Base-by-base conservation (phyloP, 495 filamentous ascomycete species). In the Hyphodiscus hymeniophilus region DNA sequence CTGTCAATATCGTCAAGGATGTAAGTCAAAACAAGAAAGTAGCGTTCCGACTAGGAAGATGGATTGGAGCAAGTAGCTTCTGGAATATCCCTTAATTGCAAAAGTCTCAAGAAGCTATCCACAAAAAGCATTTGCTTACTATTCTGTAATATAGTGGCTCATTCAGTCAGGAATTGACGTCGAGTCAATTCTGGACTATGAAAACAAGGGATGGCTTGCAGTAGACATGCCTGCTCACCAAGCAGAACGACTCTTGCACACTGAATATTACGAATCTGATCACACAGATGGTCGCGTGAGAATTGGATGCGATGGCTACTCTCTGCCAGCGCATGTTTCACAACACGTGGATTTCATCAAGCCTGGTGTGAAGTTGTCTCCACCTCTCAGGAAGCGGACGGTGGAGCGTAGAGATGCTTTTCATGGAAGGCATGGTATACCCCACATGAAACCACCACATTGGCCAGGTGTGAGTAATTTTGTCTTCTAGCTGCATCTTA, bases 221-320 rank as follows among this genome's bases (percentile, higher is more conserved):
- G 11, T 56, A 0, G 44, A 58, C 41, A 47, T 55, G 20, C 47
- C 58, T 34, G 45, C 44, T 3, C 30, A 36, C 38, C 24, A 58
- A 40, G 58, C 58, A 7, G 58, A 60, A 45, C 28, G 44, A 12
- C 34, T 60, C 7, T 48, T 60, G 38, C 35, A 50, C 7, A 58
- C 48, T 8, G 50, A 43, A 17, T 59, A 59, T 18, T 38, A 54
- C 26, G 49, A 56, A 22, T 47, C 47, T 30, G 18, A 57, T 21
- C 15, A 41, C 4, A 34, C 11, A 7, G 32, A 24, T 7, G 54
- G 49, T 7, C 17, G 35, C 4, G 28, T 46, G 5, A 39, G 26
- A 15, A 39, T 56, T 38, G 54, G 48, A 2, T 38, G 54, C 35
- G 54, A 56, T 31, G 42, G 47, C 39, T 56, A 53, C n/a, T 24